phyloP scores from a whole-genome alignment of 1,284 basidiomycete species.

The Violaceomyces palustris region DNA sequence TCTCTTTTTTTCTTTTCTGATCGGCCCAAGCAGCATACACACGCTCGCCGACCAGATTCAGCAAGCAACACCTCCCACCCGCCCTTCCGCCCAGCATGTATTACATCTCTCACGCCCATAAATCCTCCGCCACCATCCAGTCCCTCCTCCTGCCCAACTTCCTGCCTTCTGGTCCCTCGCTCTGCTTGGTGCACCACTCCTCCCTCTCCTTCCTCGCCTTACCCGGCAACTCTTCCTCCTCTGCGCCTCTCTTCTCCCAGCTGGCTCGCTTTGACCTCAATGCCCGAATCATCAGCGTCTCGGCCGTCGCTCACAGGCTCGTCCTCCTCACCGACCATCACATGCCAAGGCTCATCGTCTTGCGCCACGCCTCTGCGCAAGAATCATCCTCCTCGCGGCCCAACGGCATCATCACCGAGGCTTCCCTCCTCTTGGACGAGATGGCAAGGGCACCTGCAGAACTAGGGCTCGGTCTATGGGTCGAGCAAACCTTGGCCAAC shows the following conservation, averaged over 20 bases:
- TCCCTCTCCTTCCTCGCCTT: conserved; percentile 26
- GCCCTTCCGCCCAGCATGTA: conserved; percentile 22
- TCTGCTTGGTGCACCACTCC: conserved; percentile 24
- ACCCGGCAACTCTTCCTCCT: neutral
- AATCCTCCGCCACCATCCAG: conserved; percentile 20
- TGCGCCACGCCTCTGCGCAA: conserved; percentile 4
- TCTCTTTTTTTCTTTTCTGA: no score
- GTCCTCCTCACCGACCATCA: conserved; percentile 42
- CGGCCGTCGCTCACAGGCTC: conserved; percentile 11
- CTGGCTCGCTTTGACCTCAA: conserved; percentile 17
- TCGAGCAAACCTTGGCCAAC: no score
- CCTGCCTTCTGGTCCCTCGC: conserved; percentile 19
- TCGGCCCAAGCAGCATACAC: no score
- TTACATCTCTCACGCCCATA: conserved; percentile 27
- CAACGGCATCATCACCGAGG: conserved; percentile 5
- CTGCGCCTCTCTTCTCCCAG: neutral
- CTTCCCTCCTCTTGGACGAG: conserved; percentile 31
- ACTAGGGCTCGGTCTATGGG: conserved; percentile 17
- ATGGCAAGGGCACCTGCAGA: conserved; percentile 33
- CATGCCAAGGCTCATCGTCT: conserved; percentile 23
- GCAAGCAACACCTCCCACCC: no score
- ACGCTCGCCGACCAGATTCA: no score
- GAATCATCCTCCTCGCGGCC: conserved; percentile 15
- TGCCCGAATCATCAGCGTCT: conserved; percentile 19
- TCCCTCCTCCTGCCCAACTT: conserved; percentile 14